A percentile compares a stretch with the other conserved stretches of the same genome.
phyloP scores from a whole-genome alignment of 305 asterid species.

The Fraxinus dipetala region DNA sequence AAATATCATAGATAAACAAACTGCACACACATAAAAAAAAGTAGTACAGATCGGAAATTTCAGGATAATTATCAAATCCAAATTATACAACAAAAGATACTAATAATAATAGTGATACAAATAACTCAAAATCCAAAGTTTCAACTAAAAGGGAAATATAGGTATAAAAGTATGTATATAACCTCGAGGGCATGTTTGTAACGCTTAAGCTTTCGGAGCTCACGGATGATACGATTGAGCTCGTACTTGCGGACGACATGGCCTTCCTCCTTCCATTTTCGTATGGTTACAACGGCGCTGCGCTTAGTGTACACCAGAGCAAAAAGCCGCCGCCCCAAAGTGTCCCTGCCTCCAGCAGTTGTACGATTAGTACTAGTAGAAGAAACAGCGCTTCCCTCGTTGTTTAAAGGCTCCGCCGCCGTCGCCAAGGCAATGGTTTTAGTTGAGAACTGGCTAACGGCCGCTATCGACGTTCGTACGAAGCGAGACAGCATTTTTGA shows the following conservation, averaged over 20 bases:
- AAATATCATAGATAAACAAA: background rate
- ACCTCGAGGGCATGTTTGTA: constrained; percentile 93
- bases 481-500: constrained; percentile 53
- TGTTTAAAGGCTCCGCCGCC: constrained; percentile 25
- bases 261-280: constrained; percentile 89
- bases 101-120: background rate
- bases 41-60: background rate
- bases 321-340: constrained; percentile 67
- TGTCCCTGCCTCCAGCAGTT: constrained; percentile 47
- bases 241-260: constrained; percentile 63
- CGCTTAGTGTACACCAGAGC: constrained; percentile 66
- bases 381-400: constrained; percentile 17
- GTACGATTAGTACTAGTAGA: constrained; percentile 7
- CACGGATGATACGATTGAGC: constrained; percentile 80
- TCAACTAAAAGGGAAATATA: background rate
- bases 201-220: constrained; percentile 74
- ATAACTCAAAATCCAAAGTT: background rate
- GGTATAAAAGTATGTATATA: background rate
- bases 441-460: constrained; percentile 50
- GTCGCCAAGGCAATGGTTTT: constrained; percentile 43
- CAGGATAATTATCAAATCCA: background rate
- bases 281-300: constrained; percentile 66
- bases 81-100: background rate
- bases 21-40: background rate
- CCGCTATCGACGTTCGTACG: constrained; percentile 48